Percentiles rank a stretch among this genome's conserved stretches.
Conservation (phyloP, 805 yeast species). For the Myxozyma vanderwaltii region DNA sequence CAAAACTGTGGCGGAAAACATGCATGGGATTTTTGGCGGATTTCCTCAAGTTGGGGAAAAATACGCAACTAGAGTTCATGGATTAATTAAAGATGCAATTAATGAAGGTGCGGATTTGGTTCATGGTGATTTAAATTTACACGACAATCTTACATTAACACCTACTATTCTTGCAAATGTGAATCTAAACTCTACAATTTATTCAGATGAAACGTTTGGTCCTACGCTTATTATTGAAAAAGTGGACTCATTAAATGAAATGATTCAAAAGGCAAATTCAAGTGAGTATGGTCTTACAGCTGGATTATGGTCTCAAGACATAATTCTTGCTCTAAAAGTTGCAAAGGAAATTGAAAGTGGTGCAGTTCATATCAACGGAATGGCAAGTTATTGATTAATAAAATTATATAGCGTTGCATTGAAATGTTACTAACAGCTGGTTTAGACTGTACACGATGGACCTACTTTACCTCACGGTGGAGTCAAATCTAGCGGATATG, state of each 20-base stretch:
- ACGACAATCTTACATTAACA: constrained; percentile 58
- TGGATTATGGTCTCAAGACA: constrained; percentile 74
- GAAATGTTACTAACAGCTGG: too few relatives aligned
- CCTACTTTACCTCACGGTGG: constrained; percentile 78
- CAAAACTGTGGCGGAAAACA: constrained; percentile 74
- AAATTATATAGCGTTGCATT: neutral
- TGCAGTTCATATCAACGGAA: constrained; percentile 73
- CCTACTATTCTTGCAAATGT: constrained; percentile 85
- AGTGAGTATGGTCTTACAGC: constrained; percentile 85
- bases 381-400: constrained; percentile 8
- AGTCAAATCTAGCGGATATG: constrained; percentile 74
- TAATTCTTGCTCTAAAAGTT: constrained; percentile 66
- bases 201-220: constrained; percentile 84
- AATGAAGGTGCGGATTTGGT: constrained; percentile 54
- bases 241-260: constrained; percentile 74
- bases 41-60: constrained; percentile 60
- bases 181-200: constrained; percentile 64
- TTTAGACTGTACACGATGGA: constrained; percentile 39
- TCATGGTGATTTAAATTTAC: constrained; percentile 53
- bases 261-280: constrained; percentile 70
- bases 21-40: constrained; percentile 67
- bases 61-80: constrained; percentile 52
- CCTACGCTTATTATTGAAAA: constrained; percentile 80
- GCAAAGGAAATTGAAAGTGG: constrained; percentile 73
- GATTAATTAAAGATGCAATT: constrained; percentile 53